These are phyloP conservation scores for Wickerhamiella azymoides DNA, from an alignment of 805 yeast genomes.

Conservation along the genomic window DNA sequence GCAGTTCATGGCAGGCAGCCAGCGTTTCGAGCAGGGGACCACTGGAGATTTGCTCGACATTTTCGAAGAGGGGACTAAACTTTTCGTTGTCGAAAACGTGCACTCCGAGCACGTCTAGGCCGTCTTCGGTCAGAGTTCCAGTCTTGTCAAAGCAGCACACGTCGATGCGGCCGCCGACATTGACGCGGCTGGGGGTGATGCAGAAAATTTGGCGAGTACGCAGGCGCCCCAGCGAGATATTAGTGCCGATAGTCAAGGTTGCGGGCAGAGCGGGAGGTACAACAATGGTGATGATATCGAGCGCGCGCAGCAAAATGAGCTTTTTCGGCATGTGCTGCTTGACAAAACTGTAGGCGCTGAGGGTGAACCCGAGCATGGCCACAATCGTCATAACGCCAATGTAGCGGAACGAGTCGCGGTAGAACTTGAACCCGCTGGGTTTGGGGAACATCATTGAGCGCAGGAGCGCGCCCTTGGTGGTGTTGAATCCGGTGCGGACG, in stretches of 20 bases:
- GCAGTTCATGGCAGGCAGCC: slow-evolving; percentile 79
- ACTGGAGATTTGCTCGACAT: slow-evolving; percentile 12
- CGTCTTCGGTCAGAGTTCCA: slow-evolving; percentile 95
- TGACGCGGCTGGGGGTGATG: slow-evolving; percentile 86
- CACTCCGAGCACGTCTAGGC: slow-evolving; percentile 71
- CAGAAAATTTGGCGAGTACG: slow-evolving; percentile 63
- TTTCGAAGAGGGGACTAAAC: slow-evolving; percentile 16
- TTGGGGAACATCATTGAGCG: slow-evolving; percentile 95
- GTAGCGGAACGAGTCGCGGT: slow-evolving; percentile 86
- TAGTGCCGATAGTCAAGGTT: slow-evolving; percentile 89
- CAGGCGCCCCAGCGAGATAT: slow-evolving; percentile 72
- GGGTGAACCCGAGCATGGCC: slow-evolving; percentile 71
- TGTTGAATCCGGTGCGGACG: slow-evolving; percentile 80
- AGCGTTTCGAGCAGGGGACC: slow-evolving; percentile 22
- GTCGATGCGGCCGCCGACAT: slow-evolving; percentile 91
- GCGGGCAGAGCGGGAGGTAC: slow-evolving; percentile 99
- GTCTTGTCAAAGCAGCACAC: slow-evolving; percentile 91
- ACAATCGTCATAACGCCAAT: slow-evolving; percentile 86
- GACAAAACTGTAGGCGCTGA: slow-evolving; percentile 73
- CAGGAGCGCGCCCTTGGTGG: slow-evolving; percentile 87
- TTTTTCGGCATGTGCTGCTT: slow-evolving; percentile 54
- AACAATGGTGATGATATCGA: slow-evolving; percentile 89
- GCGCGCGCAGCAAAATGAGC: slow-evolving; percentile 70
- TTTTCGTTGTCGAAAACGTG: slow-evolving; percentile 26
- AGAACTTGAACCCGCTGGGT: slow-evolving; percentile 85